Percentiles rank a stretch among this genome's conserved stretches.
phyloP scores from a whole-genome alignment of 78 protist genomes.

The Speleostelium caveatum region DNA sequence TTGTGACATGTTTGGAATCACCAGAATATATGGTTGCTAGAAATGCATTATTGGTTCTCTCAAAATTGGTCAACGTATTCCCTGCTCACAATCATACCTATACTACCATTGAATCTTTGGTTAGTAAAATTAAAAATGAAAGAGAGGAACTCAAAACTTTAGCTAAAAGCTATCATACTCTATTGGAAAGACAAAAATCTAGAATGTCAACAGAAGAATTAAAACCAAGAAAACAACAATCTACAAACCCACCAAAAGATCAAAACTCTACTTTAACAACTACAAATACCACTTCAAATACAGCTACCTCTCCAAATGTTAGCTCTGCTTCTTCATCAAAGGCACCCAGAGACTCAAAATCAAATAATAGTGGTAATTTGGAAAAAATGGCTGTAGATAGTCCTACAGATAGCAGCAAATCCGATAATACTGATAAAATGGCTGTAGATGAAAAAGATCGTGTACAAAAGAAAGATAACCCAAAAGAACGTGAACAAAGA shows the following conservation, averaged over 20 bases:
- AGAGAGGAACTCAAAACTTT: slow-evolving; percentile 43
- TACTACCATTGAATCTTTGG: background rate
- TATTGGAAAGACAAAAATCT: slow-evolving; percentile 46
- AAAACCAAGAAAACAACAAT: background rate
- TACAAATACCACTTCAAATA: background rate
- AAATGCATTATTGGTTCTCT: slow-evolving; percentile 62
- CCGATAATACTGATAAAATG: background rate
- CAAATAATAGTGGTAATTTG: too few species aligned
- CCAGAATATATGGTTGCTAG: slow-evolving; percentile 61
- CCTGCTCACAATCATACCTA: slow-evolving; percentile 21
- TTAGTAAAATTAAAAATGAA: background rate
- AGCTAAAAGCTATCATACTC: slow-evolving; percentile 50
- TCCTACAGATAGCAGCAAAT: background rate
- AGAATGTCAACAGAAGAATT: slow-evolving; percentile 16
- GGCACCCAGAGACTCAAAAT: background rate
- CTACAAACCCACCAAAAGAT: background rate
- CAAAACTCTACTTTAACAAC: background rate
- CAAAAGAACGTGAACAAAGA: background rate
- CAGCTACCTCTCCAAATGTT: background rate
- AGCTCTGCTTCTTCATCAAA: slow-evolving; percentile 1
- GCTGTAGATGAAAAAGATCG: background rate
- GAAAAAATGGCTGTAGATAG: background rate
- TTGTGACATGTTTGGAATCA: slow-evolving; percentile 17
- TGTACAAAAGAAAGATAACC: slow-evolving; percentile 3
- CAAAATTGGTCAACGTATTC: slow-evolving; percentile 51